Percentiles rank a stretch among this genome's conserved stretches.
Conservation (phyloP, 768 basidiomycete species). For the Royoungia palumana region DNA sequence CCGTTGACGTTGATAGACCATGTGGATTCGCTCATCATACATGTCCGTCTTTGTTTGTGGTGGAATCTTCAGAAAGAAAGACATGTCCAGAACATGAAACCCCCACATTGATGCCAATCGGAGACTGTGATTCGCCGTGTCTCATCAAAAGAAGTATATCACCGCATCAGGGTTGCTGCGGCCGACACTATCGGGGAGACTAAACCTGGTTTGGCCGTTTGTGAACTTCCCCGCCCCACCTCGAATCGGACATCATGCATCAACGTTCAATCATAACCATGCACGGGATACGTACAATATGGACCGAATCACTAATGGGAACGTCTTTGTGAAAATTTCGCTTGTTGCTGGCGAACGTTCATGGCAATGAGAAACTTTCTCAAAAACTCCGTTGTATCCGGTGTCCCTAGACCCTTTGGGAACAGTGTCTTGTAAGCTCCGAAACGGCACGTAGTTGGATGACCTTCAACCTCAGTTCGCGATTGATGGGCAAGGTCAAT, state of each 20-base stretch:
- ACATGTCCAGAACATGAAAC: not conserved
- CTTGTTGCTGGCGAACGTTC: constrained; percentile 4
- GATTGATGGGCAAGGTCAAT: not conserved
- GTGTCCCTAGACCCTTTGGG: constrained; percentile 14
- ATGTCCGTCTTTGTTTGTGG: not conserved
- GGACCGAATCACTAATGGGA: constrained; percentile 1
- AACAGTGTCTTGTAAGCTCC: constrained; percentile 12
- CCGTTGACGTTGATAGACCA: constrained; percentile 3
- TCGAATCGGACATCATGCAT: not conserved
- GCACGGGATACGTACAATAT: not conserved
- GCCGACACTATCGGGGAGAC: constrained; percentile 17
- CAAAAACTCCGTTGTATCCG: constrained; percentile 12
- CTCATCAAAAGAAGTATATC: constrained; percentile 1
- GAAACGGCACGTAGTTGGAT: constrained; percentile 6
- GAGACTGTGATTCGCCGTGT: constrained; percentile 1
- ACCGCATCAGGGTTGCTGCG: constrained; percentile 15
- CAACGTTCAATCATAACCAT: not conserved
- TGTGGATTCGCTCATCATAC: constrained; percentile 3
- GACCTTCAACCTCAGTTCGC: constrained; percentile 11
- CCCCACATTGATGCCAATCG: not conserved
- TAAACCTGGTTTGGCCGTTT: constrained; percentile 4
- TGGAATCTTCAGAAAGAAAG: not conserved
- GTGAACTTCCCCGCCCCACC: not conserved
- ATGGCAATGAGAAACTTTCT: constrained; percentile 6
- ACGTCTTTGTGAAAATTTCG: not conserved